Base-by-base conservation (phyloP, 768 basidiomycete genomes). In the Neoboletus magnificus region DNA sequence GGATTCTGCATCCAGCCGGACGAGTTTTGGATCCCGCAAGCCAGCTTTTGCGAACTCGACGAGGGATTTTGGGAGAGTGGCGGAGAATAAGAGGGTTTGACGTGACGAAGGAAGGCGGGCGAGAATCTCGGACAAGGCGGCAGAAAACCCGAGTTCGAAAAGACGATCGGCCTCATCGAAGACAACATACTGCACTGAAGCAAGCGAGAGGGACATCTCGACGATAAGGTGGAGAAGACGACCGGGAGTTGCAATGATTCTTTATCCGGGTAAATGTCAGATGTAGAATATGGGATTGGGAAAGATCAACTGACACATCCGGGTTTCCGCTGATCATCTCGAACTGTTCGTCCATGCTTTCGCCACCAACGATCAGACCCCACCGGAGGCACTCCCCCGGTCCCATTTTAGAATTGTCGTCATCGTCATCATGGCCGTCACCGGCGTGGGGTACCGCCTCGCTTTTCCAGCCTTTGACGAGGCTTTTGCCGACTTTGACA, bases 41-140 rank as follows among this genome's bases (percentile, higher is more conserved):
- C 97, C 97, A 27, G 96, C 97, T 68, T 94, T 97, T n/a, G 97
- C 94, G 68, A 99, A 99, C 48, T 98, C 96, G 47, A 98, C 93
- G 16, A 99, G 82, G 5, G 93, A 88, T 67, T 93, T 93, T 6
- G 97, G 97, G 5, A 99, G 79, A 0, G 97, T 99, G 2, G 97
- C 97, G 1, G 95, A 98, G 72, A 98, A 98, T 6, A 99, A 82
- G 39, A 98, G 81, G 2, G 93, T 96, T 73, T 98, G 97, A 32
- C 97, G 86, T 15, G 84, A 82, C 0, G 85, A 56, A 13, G 95
- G 94, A 49, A 99, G 84, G 32, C 94, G 91, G 62, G 87, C 82
- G 15, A 99, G 77, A 62, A 98, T 95, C 73, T 98, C 96, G 50
- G 86, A 87, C 35, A 99, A 80, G 48, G 95, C 89, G 2, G 87